A percentile compares a stretch with the other conserved stretches of the same genome.
Evolutionary conservation across 2,329 filamentous ascomycete species (phyloP).

Genomic region (Colletotrichum plurivorum): DNA sequence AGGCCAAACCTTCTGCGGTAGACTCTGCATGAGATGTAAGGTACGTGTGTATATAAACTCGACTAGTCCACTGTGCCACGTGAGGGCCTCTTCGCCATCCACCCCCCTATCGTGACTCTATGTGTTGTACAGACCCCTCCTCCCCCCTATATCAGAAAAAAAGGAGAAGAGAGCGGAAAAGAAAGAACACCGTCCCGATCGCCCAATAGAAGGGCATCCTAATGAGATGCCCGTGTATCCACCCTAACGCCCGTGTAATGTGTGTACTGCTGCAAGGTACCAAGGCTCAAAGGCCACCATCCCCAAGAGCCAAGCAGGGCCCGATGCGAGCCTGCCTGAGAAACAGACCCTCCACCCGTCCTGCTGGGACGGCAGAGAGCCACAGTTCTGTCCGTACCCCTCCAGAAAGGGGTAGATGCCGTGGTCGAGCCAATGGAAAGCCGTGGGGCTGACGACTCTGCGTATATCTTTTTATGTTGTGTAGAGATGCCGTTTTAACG

Average conservation of each 20-base stretch:
- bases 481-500: constrained; percentile 3
- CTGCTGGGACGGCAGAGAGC: neutral
- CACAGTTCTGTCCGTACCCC: neutral
- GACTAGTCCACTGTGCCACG: constrained; percentile 5
- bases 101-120: neutral
- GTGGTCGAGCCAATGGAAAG: constrained; percentile 23
- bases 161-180: neutral
- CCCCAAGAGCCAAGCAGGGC: neutral
- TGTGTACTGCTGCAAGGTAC: constrained; percentile 19
- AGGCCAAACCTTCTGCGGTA: neutral
- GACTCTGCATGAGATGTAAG: constrained; percentile 11
- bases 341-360: neutral
- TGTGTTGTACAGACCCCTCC: constrained; percentile 17
- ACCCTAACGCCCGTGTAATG: constrained; percentile 10
- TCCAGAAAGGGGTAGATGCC: neutral
- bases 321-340: constrained; percentile 1
- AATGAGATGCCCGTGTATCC: neutral
- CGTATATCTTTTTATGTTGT: constrained; percentile 3
- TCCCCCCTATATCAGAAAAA: neutral
- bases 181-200: neutral
- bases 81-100: neutral
- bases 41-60: neutral
- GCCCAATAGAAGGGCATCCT: constrained; percentile 15
- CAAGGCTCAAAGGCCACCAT: neutral
- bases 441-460: constrained; percentile 31